Conservation (phyloP, 495 filamentous ascomycete species). For the Tuber brumale region DNA sequence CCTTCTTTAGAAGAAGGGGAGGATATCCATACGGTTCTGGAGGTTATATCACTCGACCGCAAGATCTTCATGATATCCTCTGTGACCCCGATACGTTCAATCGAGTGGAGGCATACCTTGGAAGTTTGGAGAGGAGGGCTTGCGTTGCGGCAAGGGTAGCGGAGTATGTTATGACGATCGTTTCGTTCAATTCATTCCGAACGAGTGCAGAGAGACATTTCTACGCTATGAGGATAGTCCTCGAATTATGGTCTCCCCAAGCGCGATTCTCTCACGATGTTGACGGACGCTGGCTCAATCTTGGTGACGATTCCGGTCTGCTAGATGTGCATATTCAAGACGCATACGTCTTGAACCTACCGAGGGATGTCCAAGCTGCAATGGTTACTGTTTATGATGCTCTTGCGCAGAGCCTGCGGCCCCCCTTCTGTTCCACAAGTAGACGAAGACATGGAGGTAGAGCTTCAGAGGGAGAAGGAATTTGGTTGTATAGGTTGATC, state of each 20-base stretch:
- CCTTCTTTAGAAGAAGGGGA: slow-evolving; percentile 34
- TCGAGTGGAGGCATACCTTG: slow-evolving; percentile 37
- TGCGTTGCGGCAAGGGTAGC: slow-evolving; percentile 34
- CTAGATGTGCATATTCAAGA: slow-evolving; percentile 39
- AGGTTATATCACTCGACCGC: slow-evolving; percentile 21
- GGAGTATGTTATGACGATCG: slow-evolving; percentile 30
- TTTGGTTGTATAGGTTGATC: slow-evolving; percentile 41
- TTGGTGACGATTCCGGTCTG: slow-evolving; percentile 29
- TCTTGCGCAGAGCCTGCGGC: slow-evolving; percentile 33
- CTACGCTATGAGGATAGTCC: slow-evolving; percentile 30
- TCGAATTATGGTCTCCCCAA: slow-evolving; percentile 41
- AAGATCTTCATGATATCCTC: slow-evolving; percentile 40
- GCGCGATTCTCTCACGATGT: slow-evolving; percentile 39
- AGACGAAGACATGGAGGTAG: slow-evolving; percentile 22
- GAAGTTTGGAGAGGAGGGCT: slow-evolving; percentile 31
- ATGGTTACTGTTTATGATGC: slow-evolving; percentile 37
- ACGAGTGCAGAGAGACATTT: slow-evolving; percentile 22
- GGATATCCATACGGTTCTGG: slow-evolving; percentile 14
- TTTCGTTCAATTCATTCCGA: slow-evolving; percentile 29
- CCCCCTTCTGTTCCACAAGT: slow-evolving; percentile 35
- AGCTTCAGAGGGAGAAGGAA: slow-evolving; percentile 33
- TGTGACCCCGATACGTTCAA: slow-evolving; percentile 30
- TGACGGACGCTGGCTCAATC: slow-evolving; percentile 35
- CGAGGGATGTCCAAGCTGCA: slow-evolving; percentile 17
- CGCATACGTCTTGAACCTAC: slow-evolving; percentile 34